These are phyloP conservation scores for Neonectria punicea DNA, from an alignment of 2,329 filamentous ascomycete genomes.

Conservation along the genomic window DNA sequence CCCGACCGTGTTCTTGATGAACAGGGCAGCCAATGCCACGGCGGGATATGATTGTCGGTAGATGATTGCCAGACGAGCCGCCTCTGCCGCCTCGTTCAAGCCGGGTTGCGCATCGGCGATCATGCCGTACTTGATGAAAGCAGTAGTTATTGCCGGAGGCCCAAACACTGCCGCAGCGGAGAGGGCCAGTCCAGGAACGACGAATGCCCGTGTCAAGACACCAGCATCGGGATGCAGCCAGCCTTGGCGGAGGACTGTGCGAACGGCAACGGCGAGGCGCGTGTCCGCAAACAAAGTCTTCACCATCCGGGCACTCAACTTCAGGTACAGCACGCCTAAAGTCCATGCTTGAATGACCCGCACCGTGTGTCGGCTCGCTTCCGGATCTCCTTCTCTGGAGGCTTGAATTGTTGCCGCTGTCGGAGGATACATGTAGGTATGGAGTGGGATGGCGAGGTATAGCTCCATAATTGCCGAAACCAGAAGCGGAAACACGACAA, in stretches of 20 bases:
- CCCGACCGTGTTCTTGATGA: constrained; percentile 56
- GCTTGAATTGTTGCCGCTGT: constrained; percentile 45
- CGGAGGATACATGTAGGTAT: constrained; percentile 74
- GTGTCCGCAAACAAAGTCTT: constrained; percentile 74
- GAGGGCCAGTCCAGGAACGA: constrained; percentile 78
- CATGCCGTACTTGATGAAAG: constrained; percentile 42
- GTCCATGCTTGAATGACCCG: constrained; percentile 95
- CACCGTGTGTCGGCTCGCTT: constrained; percentile 70
- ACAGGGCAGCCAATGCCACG: constrained; percentile 61
- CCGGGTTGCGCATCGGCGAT: constrained; percentile 31
- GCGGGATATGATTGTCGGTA: constrained; percentile 77
- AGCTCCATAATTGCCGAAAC: constrained; percentile 85
- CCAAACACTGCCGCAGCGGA: constrained; percentile 69
- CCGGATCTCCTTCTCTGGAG: constrained; percentile 35
- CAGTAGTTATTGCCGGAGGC: constrained; percentile 69
- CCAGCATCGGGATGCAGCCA: constrained; percentile 82
- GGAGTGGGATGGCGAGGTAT: constrained; percentile 87
- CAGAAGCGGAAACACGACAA: constrained; percentile 83
- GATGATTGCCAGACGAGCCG: constrained; percentile 49
- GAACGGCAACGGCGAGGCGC: constrained; percentile 78
- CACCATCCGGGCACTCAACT: constrained; percentile 78
- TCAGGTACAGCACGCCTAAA: constrained; percentile 88
- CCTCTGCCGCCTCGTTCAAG: constrained; percentile 40
- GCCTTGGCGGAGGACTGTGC: constrained; percentile 77
- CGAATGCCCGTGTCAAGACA: constrained; percentile 85